Percentiles rank a stretch among this genome's conserved stretches.
Evolutionary conservation across 2,329 filamentous ascomycete species (phyloP).

Genomic region (Mollisiaceae sp.): DNA sequence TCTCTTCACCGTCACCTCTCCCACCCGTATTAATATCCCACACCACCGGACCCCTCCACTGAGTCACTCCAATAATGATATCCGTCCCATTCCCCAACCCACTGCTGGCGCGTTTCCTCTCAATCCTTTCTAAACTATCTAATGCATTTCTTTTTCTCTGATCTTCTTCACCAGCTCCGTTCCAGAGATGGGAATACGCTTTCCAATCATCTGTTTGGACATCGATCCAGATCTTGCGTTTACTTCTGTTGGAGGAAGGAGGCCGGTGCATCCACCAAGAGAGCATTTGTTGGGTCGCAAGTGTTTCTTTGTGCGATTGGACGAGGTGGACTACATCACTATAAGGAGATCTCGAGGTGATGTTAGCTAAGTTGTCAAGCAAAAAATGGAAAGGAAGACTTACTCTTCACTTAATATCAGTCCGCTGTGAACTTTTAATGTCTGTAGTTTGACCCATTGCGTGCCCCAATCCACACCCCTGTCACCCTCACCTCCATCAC

Average conservation of each 20-base stretch:
- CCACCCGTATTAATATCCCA: neutral
- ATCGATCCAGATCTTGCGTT: slow-evolving; percentile 28
- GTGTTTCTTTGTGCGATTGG: slow-evolving; percentile 25
- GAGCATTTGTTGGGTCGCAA: slow-evolving; percentile 30
- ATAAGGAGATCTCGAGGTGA: slow-evolving; percentile 4
- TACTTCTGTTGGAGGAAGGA: slow-evolving; percentile 3
- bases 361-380: neutral
- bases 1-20: neutral
- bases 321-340: slow-evolving; percentile 24
- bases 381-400: neutral
- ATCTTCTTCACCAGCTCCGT: slow-evolving; percentile 14
- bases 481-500: slow-evolving; percentile 16
- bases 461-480: slow-evolving; percentile 36
- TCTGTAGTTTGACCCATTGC: slow-evolving; percentile 35
- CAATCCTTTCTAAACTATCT: slow-evolving; percentile 1
- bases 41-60: neutral
- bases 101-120: neutral
- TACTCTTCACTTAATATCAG: slow-evolving; percentile 15
- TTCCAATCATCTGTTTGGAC: slow-evolving; percentile 33
- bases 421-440: slow-evolving; percentile 29
- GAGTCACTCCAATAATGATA: neutral
- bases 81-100: slow-evolving; percentile 1
- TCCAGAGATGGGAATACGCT: slow-evolving; percentile 30
- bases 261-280: slow-evolving; percentile 23
- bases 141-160: slow-evolving; percentile 24